Base-by-base conservation (phyloP, 495 filamentous ascomycete genomes). In the Glonium stellatum region DNA sequence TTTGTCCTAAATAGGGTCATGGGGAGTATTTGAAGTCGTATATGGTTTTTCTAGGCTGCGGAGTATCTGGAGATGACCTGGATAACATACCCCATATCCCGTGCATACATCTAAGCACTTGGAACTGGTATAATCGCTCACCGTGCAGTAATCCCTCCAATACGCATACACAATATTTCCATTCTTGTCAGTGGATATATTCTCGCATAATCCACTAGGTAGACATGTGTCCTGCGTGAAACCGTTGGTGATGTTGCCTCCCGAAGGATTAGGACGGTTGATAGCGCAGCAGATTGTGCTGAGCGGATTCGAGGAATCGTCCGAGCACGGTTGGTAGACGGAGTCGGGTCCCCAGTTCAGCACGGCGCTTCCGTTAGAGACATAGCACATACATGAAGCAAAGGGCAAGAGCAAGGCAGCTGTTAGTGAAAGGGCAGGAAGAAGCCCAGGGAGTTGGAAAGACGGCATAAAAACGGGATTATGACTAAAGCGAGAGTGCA, bases 41-140 rank as follows among this genome's bases (percentile, higher is more conserved):
- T n/a, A n/a, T n/a, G n/a, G n/a, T n/a, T n/a, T n/a, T n/a, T n/a
- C n/a, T n/a, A n/a, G n/a, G n/a, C n/a, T n/a, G n/a, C n/a, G n/a
- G n/a, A n/a, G n/a, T n/a, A n/a, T n/a, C 36, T 31, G 56, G 41
- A 58, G 18, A n/a, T 58, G n/a, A n/a, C n/a, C 51, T 39, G 19
- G 22, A 48, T 9, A 2, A 44, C 39, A 15, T 13, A n/a, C n/a
- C n/a, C n/a, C n/a, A n/a, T n/a, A n/a, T n/a, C n/a, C n/a, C n/a
- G n/a, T n/a, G n/a, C n/a, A n/a, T n/a, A 60, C 36, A 54, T 54
- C 49, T 48, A 54, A 44, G 23, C 57, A 60, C 36, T 39, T 39
- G 2, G 47, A 36, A 10, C 21, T 60, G 48, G 52, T 54, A 27
- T 49, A 60, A 39, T 60, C 35, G 3, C 41, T 21, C 8, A 8